phyloP scores from a whole-genome alignment of 1,284 basidiomycete species.

The Apiotrichum siamense region DNA sequence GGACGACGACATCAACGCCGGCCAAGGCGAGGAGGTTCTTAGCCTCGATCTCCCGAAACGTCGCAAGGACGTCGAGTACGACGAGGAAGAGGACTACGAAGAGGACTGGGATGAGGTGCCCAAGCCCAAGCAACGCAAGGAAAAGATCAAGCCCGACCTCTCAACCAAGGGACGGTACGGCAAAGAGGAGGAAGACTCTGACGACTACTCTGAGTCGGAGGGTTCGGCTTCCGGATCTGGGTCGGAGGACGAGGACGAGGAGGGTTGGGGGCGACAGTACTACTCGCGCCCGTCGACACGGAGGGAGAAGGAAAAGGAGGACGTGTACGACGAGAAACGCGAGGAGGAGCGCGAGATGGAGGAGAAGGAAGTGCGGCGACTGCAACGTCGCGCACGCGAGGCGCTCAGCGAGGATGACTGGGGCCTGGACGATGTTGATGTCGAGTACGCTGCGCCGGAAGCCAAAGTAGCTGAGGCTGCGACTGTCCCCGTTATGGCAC shows the following conservation, averaged over 20 bases:
- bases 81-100: constrained; percentile 40
- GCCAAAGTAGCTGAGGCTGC: constrained; percentile 3
- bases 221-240: constrained; percentile 19
- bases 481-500: constrained; percentile 16
- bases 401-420: constrained; percentile 70
- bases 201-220: constrained; percentile 45
- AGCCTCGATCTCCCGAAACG: constrained; percentile 46
- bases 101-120: constrained; percentile 40
- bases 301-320: constrained; percentile 17
- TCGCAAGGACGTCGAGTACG: background rate
- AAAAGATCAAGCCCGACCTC: constrained; percentile 43
- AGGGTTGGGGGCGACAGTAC: constrained; percentile 76
- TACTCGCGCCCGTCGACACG: constrained; percentile 57
- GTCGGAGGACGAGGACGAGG: constrained; percentile 54
- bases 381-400: constrained; percentile 71
- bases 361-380: constrained; percentile 52
- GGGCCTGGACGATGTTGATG: constrained; percentile 62
- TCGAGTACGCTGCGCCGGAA: constrained; percentile 44
- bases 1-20: constrained; percentile 42
- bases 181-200: constrained; percentile 51
- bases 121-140: constrained; percentile 34
- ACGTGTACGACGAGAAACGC: constrained; percentile 50
- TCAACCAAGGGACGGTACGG: constrained; percentile 43
- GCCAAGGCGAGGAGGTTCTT: constrained; percentile 62
- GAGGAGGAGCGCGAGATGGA: constrained; percentile 21